phyloP scores from a whole-genome alignment of 441 rosid species.

The Biscutella laevigata region DNA sequence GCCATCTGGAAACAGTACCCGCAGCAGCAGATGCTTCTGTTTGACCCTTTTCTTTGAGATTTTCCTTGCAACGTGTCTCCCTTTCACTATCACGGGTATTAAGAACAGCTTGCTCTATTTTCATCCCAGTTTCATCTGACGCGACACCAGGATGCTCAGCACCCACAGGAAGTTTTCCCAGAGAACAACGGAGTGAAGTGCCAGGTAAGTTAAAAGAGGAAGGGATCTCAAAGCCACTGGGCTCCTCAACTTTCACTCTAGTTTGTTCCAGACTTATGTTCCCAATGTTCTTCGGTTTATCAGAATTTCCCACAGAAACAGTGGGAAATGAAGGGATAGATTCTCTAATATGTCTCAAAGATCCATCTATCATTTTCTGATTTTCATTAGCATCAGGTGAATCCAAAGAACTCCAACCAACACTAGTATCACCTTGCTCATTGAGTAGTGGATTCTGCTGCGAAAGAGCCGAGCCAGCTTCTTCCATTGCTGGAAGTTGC shows the following conservation, averaged over 20 bases:
- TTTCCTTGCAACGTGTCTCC: slow-evolving; percentile 18
- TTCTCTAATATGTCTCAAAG: neutral
- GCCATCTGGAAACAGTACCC: slow-evolving; percentile 16
- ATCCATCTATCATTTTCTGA: neutral
- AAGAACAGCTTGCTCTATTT: slow-evolving; percentile 24
- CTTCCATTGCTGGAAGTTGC: slow-evolving; percentile 36
- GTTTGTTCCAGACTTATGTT: neutral
- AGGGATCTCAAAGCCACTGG: slow-evolving; percentile 14
- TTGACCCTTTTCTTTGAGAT: slow-evolving; percentile 22
- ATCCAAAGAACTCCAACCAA: slow-evolving; percentile 21
- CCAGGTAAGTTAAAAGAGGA: slow-evolving; percentile 2
- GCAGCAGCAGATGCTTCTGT: slow-evolving; percentile 31
- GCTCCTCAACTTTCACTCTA: slow-evolving; percentile 36
- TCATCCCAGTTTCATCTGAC: slow-evolving; percentile 28
- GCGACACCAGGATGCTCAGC: slow-evolving; percentile 4
- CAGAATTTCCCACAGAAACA: slow-evolving; percentile 9
- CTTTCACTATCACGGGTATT: slow-evolving; percentile 17
- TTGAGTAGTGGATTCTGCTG: slow-evolving; percentile 19
- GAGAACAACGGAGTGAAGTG: slow-evolving; percentile 13
- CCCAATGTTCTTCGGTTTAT: neutral
- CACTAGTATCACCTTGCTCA: slow-evolving; percentile 23
- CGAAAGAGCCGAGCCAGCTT: slow-evolving; percentile 13
- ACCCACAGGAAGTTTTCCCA: slow-evolving; percentile 2
- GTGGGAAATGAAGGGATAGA: neutral
- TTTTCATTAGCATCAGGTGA: slow-evolving; percentile 26